Evolutionary conservation across 2,329 filamentous ascomycete species (phyloP), one percentile per base, ranked within the genome.

Genomic region (Didymella pinodella): DNA sequence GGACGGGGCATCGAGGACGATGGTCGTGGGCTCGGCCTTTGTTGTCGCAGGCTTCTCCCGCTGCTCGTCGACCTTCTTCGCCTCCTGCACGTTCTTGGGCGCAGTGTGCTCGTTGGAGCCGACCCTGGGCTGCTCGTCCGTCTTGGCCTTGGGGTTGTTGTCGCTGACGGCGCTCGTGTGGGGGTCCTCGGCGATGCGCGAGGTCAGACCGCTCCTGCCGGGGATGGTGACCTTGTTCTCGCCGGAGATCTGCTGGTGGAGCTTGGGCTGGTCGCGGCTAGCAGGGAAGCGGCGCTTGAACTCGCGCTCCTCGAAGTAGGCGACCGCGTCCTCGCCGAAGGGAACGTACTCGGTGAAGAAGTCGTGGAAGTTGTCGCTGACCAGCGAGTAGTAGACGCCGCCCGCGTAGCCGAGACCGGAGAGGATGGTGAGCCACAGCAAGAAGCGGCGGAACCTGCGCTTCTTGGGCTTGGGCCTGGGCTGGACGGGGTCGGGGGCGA

Each of bases 281-380:
- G 74, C 75, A 2, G 75, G 88, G 82, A 97, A 97, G 57, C 91
- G 88, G 79, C 90, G 93, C 75, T 90, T 88, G 82, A 97, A 97
- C 73, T 97, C 93, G 67, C 90, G 87, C 81, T 99, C 95, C 80
- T 99, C 95, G 51, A 99, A 89, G 81, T 96, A 98, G 26, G 96
- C 87, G 45, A 99, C 94, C 18, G 90, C 90, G 75, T 97, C 92
- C 80, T 99, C 95, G 71, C 93, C 95, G 68, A 91, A 97, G 22
- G 95, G 95, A 18, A 99, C 81, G 78, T 94, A 99, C 80, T 97
- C 93, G 71, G 93, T 98, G 81, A 99, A 99, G 83, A 97, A 95
- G 79, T 99, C 95, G 80, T 99, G 94, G 85, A 98, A 99, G 80
- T 92, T 97, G 83, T 99, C 95, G 74, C 90, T 96, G 78, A 95